Evolutionary conservation across 2,329 filamentous ascomycete species (phyloP), one percentile per base, ranked within the genome.

Genomic region (Curvularia sp.): DNA sequence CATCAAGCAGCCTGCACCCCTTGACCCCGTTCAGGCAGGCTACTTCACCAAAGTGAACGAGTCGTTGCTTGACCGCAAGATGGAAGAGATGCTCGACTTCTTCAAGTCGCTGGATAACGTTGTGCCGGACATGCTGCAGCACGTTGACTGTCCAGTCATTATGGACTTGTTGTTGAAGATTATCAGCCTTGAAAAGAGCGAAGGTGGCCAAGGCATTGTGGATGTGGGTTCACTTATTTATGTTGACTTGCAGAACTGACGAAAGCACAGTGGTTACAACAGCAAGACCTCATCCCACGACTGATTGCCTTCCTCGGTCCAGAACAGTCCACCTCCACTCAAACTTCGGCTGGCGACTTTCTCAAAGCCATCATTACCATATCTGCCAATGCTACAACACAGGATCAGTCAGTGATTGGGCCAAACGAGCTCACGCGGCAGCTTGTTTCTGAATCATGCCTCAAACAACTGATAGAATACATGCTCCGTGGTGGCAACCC

Each of bases 31-130:
- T 5, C 94, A 98, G 79, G 94, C 95, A 18, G 93, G 93, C 72
- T 99, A 99, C 77, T 99, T 99, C 76, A 97, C 94, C 55, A 99
- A 98, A 76, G 93, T 99, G 73, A 98, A 98, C 77, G 95, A 99
- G 80, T 91, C 92, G n/a, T 81, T 99, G 20, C 89, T 99, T 55
- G 95, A 98, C 77, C 96, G 95, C 80, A 98, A 98, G 84, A 97
- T 96, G 5, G 92, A 96, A 72, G 94, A 97, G 64, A 99, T 98
- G 94, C 83, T 98, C 66, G 88, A 89, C 18, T 88, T 99, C 61
- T 87, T 99, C 77, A 96, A 93, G 76, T 89, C 88, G 1, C 80
- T 97, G 49, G 90, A 95, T 33, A 87, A 89, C 53, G 90, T 95
- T 41, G 87, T 99, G 22, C 84, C 91, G 12, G 88, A 93, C 64